A percentile compares a stretch with the other conserved stretches of the same genome.
Conservation (phyloP, 2,329 filamentous ascomycete genomes). For the Microsporum canis region DNA sequence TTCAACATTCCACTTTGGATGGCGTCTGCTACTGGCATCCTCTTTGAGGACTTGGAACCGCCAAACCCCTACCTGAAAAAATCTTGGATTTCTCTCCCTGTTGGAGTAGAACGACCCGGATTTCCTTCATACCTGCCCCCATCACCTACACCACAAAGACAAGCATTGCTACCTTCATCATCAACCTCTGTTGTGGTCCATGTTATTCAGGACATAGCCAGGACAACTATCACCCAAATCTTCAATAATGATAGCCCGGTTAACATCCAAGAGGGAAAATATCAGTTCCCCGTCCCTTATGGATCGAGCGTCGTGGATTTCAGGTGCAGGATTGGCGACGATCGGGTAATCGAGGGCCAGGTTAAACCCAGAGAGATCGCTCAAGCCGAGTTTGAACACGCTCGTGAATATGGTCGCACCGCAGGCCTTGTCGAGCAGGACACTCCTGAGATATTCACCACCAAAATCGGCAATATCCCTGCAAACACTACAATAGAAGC, state of each 20-base stretch:
- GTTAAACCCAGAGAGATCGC: conserved; percentile 58
- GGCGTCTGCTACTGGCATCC: not conserved
- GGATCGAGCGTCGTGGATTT: conserved; percentile 60
- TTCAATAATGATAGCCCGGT: conserved; percentile 48
- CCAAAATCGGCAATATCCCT: conserved; percentile 57
- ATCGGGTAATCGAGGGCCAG: conserved; percentile 45
- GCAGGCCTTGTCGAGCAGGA: conserved; percentile 57
- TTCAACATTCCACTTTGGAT: not conserved
- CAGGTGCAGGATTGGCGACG: conserved; percentile 47
- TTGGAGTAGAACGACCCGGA: not conserved
- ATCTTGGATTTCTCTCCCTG: not conserved
- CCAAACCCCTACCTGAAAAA: not conserved
- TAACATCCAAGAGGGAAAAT: conserved; percentile 46
- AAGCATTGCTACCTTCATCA: not conserved
- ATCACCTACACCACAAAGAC: not conserved
- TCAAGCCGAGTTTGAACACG: conserved; percentile 47
- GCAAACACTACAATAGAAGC: conserved; percentile 20
- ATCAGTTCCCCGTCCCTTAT: conserved; percentile 62
- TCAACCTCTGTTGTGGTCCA: not conserved
- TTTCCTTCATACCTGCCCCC: not conserved
- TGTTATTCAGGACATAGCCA: not conserved
- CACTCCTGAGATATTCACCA: conserved; percentile 56
- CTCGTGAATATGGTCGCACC: conserved; percentile 47
- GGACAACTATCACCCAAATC: conserved; percentile 40
- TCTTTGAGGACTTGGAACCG: not conserved